Evolutionary conservation across 2,329 filamentous ascomycete species (phyloP), one percentile per base, ranked within the genome.

Genomic region (Aspergillus latus): DNA sequence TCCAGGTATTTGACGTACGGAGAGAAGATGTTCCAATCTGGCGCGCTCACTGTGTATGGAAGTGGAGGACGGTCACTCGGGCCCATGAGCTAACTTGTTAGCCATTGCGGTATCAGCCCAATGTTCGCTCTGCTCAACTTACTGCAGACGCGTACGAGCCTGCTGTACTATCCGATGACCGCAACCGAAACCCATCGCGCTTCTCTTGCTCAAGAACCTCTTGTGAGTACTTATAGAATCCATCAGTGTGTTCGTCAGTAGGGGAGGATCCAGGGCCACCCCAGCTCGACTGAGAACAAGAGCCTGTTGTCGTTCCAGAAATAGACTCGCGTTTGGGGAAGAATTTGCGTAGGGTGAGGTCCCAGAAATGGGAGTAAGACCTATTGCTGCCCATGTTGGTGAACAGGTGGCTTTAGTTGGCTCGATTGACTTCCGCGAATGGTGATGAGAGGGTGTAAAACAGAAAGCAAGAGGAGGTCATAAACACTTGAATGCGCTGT

Each of bases 1-100:
- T 68, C 61, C 49, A 67, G 11, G 49, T 54, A 16, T 40, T 54
- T 39, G 52, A 60, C 34, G 50, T 50, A 13, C 36, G 58, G 37
- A 44, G 56, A 36, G 49, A 60, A 56, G n/a, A 59, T 29, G 49
- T 54, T 65, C 71, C 71, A 73, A 13, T 70, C 66, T 10, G 61
- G 60, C n/a, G 65, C 64, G 47, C 68, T 65, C 32, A 74, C 60
- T 2, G 64, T 66, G 55, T 72, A 73, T 1, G 69, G 64, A 45
- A 63, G 60, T 13, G 60, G 30, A n/a, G 64, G 64, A 29, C 52
- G 60, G 28, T 52, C 58, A 48, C 52, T 52, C 11, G 62, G 59
- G 28, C 53, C 52, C 60, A 64, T 68, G 51, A 64, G 46, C 46
- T 59, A 16, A 15, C 32, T 21, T 26, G 10, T 49, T 37, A 50